Percentiles rank a stretch among this genome's conserved stretches.
These are phyloP conservation scores for Cutaneotrichosporon sp. DNA, from an alignment of 1,284 basidiomycete genomes.

Conservation along the genomic window DNA sequence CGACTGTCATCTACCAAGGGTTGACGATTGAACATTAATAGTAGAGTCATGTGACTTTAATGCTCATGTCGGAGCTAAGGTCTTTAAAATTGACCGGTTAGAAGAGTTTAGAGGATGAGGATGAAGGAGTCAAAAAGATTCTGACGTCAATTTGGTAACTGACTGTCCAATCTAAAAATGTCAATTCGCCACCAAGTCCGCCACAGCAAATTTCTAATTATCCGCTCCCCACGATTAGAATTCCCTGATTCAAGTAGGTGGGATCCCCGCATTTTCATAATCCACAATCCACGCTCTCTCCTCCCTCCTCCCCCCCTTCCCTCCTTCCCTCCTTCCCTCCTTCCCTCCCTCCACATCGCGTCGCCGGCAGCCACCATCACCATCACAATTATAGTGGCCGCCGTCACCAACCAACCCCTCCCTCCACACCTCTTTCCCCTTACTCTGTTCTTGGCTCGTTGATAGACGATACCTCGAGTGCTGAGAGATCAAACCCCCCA, in stretches of 20 bases:
- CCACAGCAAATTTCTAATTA: neutral
- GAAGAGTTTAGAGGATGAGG: neutral
- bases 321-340: too few species aligned
- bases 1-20: too few species aligned
- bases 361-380: neutral
- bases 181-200: neutral
- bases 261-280: neutral
- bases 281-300: neutral
- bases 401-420: neutral
- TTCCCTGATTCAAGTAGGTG: neutral
- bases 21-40: too few species aligned
- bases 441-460: neutral
- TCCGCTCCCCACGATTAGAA: neutral
- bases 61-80: too few species aligned
- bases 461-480: neutral
- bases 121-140: too few species aligned
- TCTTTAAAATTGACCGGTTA: neutral
- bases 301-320: neutral
- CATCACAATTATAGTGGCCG: neutral
- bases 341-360: too few species aligned
- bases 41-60: too few species aligned
- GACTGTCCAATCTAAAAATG: neutral
- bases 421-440: neutral
- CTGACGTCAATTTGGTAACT: neutral
- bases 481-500: neutral